These are phyloP conservation scores for Lasiosphaeris hirsuta DNA, from an alignment of 495 filamentous ascomycete species.

Conservation along the genomic window DNA sequence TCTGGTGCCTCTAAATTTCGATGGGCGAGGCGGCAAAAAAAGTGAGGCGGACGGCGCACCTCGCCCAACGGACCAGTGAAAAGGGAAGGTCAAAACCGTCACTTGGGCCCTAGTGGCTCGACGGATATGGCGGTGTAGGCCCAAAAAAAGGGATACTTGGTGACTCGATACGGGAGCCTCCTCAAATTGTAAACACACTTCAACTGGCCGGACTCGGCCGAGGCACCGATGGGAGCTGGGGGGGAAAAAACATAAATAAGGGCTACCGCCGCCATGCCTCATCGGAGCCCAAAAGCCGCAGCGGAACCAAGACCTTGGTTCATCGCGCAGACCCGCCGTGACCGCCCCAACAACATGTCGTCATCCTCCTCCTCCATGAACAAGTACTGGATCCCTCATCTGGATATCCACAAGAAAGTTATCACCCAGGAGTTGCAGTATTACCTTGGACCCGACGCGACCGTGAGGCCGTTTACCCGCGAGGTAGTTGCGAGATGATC, in stretches of 20 bases:
- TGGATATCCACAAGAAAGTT: slow-evolving; percentile 56
- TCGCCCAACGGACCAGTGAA: slow-evolving; percentile 18
- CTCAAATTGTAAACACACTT: slow-evolving; percentile 18
- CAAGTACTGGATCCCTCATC: slow-evolving; percentile 55
- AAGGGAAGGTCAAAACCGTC: neutral
- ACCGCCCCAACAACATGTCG: slow-evolving; percentile 30
- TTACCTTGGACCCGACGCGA: slow-evolving; percentile 53
- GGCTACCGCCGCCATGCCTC: slow-evolving; percentile 1
- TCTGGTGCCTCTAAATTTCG: slow-evolving; percentile 9
- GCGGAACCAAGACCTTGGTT: slow-evolving; percentile 1
- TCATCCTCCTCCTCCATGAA: slow-evolving; percentile 41
- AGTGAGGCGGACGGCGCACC: slow-evolving; percentile 28
- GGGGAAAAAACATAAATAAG: slow-evolving; percentile 20
- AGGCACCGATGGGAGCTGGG: neutral
- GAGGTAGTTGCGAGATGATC: slow-evolving; percentile 34
- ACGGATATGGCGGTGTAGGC: slow-evolving; percentile 23
- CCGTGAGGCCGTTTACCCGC: slow-evolving; percentile 51
- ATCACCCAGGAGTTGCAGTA: slow-evolving; percentile 56
- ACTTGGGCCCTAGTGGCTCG: slow-evolving; percentile 21
- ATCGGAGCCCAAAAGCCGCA: neutral
- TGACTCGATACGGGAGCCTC: slow-evolving; percentile 16
- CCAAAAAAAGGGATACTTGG: slow-evolving; percentile 15
- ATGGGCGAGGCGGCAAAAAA: slow-evolving; percentile 20
- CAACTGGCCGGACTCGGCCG: slow-evolving; percentile 16
- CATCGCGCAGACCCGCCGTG: slow-evolving; percentile 1